A percentile compares a stretch with the other conserved stretches of the same genome.
Evolutionary conservation across 768 basidiomycete genomes (phyloP).

Genomic region (Leccinum rimulosum): DNA sequence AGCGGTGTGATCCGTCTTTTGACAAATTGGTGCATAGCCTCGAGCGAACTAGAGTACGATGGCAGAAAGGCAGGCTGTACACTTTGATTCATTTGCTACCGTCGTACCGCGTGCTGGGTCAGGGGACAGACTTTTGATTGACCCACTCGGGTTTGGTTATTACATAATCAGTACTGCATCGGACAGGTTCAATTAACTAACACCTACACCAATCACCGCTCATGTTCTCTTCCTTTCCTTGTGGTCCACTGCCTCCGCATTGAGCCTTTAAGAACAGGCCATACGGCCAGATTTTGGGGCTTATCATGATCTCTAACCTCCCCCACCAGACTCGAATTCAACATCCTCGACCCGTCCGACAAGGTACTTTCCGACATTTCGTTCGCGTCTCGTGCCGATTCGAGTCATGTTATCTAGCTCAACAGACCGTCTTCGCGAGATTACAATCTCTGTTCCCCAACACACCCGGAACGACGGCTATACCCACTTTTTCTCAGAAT

Average conservation of each 20-base stretch:
- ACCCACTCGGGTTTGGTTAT: conserved; percentile 20
- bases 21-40: conserved; percentile 8
- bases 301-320: conserved; percentile 22
- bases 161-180: conserved; percentile 26
- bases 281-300: conserved; percentile 17
- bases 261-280: conserved; percentile 31
- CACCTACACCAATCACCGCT: conserved; percentile 14
- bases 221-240: conserved; percentile 22
- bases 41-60: background rate
- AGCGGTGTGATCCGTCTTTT: background rate
- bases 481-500: conserved; percentile 22
- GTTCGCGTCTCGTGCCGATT: conserved; percentile 4
- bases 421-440: conserved; percentile 46
- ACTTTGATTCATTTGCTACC: background rate
- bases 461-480: conserved; percentile 25
- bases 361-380: conserved; percentile 14
- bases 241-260: conserved; percentile 22
- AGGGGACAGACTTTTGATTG: conserved; percentile 21
- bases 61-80: conserved; percentile 11
- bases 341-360: conserved; percentile 16
- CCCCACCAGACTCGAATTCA: conserved; percentile 23
- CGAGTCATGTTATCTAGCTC: conserved; percentile 23
- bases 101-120: conserved; percentile 10
- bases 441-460: conserved; percentile 52
- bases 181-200: conserved; percentile 18